Conservation (phyloP, 352 stramenopile species). For the Globisporangium radiosum region DNA sequence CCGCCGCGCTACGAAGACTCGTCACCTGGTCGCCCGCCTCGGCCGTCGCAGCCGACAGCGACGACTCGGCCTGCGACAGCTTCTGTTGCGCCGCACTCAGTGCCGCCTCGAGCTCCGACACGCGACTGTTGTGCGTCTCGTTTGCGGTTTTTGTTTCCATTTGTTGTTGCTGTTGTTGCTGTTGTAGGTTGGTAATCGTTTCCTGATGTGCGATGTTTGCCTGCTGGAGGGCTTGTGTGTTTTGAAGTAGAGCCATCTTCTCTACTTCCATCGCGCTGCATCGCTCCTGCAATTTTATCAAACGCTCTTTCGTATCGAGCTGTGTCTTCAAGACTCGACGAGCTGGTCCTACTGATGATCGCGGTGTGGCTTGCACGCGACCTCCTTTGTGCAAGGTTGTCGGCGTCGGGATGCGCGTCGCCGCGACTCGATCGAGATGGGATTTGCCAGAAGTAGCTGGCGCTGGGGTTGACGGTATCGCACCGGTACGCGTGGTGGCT, state of each 20-base stretch:
- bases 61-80: slow-evolving; percentile 8
- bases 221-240: too few relatives aligned
- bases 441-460: background rate
- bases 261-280: slow-evolving; percentile 3
- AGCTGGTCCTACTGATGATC: background rate
- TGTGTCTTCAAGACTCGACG: background rate
- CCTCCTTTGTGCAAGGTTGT: background rate
- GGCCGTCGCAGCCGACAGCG: slow-evolving; percentile 16
- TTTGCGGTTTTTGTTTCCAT: background rate
- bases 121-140: slow-evolving; percentile 1
- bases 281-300: slow-evolving; percentile 7
- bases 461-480: slow-evolving; percentile 2
- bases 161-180: background rate
- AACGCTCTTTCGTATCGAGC: background rate
- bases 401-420: background rate
- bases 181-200: background rate
- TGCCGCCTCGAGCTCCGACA: slow-evolving; percentile 13
- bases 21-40: slow-evolving; percentile 15
- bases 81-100: slow-evolving; percentile 8
- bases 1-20: slow-evolving; percentile 16
- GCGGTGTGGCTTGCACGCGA: background rate
- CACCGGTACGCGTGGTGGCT: background rate
- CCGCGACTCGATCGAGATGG: background rate
- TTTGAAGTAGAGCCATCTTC: background rate
- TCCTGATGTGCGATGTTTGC: background rate